Evolutionary conservation across 257 asterid genomes (phyloP).

Genomic region (Penstemon barbatus): DNA sequence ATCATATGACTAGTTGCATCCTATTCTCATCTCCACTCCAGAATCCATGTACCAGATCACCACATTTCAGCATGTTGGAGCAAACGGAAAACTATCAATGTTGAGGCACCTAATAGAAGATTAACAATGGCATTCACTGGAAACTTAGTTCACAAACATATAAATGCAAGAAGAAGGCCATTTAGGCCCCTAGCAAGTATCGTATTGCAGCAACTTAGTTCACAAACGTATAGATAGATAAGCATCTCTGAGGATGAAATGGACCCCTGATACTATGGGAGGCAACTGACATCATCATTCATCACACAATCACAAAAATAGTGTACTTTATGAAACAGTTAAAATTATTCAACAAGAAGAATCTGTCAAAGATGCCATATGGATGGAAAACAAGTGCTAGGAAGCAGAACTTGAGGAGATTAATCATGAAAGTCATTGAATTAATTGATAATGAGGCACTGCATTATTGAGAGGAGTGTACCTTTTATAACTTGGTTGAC

Average conservation of each 20-base stretch:
- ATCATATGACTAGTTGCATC: neutral
- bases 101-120: constrained; percentile 9
- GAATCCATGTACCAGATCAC: neutral
- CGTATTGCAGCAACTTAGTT: constrained; percentile 4
- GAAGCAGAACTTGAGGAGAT: constrained; percentile 16
- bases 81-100: neutral
- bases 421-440: neutral
- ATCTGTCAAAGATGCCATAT: constrained; percentile 19
- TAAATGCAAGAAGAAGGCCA: constrained; percentile 16
- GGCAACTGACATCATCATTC: neutral
- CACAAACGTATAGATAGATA: neutral
- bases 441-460: neutral
- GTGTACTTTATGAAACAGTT: constrained; percentile 1
- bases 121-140: constrained; percentile 1
- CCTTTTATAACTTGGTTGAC: constrained; percentile 46
- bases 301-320: constrained; percentile 13
- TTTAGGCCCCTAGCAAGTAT: constrained; percentile 12
- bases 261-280: neutral
- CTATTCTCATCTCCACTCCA: neutral
- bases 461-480: constrained; percentile 25
- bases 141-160: neutral
- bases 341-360: constrained; percentile 9
- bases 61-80: constrained; percentile 10
- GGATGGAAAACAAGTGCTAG: constrained; percentile 15
- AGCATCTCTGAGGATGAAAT: constrained; percentile 6